phyloP scores from a whole-genome alignment of 768 basidiomycete species.

The Piloderma croceum region DNA sequence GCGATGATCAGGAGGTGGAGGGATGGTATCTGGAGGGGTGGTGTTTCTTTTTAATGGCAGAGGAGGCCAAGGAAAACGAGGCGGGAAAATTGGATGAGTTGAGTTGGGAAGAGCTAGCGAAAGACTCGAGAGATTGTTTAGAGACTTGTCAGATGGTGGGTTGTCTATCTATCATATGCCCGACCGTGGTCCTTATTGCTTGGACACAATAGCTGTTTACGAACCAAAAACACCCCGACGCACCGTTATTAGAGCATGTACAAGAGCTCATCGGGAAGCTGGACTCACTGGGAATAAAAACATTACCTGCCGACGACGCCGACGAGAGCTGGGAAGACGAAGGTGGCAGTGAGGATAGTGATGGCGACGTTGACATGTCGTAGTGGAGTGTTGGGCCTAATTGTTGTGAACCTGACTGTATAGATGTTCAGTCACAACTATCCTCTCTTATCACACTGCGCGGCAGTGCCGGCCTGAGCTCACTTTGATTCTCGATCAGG shows the following conservation, averaged over 20 bases:
- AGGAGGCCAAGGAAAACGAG: constrained; percentile 56
- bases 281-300: constrained; percentile 58
- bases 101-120: constrained; percentile 73
- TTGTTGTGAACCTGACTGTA: too few species aligned
- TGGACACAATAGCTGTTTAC: constrained; percentile 65
- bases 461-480: not conserved
- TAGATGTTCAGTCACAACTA: constrained; percentile 1
- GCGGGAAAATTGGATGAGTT: constrained; percentile 40
- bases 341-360: constrained; percentile 52
- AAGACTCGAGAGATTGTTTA: constrained; percentile 73
- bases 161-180: constrained; percentile 10
- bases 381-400: too few species aligned
- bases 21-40: constrained; percentile 95
- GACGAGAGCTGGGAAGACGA: constrained; percentile 56
- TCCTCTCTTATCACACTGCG: not conserved
- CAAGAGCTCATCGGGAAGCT: constrained; percentile 66
- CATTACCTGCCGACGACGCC: constrained; percentile 53
- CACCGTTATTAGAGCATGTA: constrained; percentile 69
- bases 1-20: constrained; percentile 83
- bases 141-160: constrained; percentile 77
- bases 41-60: constrained; percentile 83
- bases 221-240: constrained; percentile 69
- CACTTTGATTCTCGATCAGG: not conserved
- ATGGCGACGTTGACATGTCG: constrained; percentile 55
- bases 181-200: constrained; percentile 4